Evolutionary conservation across 2,329 filamentous ascomycete genomes (phyloP).

Genomic region (Colletotrichum eleusines): DNA sequence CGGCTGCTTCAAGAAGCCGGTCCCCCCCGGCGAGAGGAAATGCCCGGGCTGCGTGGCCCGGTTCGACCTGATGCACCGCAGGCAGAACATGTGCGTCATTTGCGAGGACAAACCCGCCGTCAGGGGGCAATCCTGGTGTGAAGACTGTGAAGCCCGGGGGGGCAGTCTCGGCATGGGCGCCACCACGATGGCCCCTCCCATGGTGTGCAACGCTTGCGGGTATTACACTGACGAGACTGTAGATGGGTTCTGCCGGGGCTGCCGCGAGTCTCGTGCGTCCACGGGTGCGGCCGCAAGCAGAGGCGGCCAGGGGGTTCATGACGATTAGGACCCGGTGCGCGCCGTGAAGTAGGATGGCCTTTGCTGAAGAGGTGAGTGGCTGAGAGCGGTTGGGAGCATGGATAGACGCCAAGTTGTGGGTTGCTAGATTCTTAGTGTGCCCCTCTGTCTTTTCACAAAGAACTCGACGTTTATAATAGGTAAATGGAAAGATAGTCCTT

Average conservation of each 20-base stretch:
- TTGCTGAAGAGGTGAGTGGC: not conserved
- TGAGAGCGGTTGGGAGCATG: not conserved
- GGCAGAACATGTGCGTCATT: constrained; percentile 7
- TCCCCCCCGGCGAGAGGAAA: not conserved
- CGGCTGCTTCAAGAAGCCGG: not conserved
- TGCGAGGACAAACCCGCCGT: not conserved
- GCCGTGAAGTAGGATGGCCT: not conserved
- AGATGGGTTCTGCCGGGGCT: not conserved
- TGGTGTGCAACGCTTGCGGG: not conserved
- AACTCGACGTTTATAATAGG: not conserved
- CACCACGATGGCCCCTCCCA: not conserved
- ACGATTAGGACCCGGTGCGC: no score
- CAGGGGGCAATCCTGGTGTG: not conserved
- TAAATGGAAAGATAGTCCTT: not conserved
- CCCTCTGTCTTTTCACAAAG: not conserved
- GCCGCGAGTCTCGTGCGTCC: not conserved
- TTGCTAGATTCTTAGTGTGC: not conserved
- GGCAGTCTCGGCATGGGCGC: not conserved
- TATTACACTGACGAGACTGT: not conserved
- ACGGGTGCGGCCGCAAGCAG: not conserved
- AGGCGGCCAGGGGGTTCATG: not conserved
- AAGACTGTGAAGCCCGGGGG: not conserved
- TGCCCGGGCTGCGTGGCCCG: not conserved
- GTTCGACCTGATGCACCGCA: not conserved
- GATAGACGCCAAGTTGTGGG: not conserved